These are phyloP conservation scores for Puccinia triticina DNA, from an alignment of 1,284 basidiomycete genomes.

Conservation along the genomic window DNA sequence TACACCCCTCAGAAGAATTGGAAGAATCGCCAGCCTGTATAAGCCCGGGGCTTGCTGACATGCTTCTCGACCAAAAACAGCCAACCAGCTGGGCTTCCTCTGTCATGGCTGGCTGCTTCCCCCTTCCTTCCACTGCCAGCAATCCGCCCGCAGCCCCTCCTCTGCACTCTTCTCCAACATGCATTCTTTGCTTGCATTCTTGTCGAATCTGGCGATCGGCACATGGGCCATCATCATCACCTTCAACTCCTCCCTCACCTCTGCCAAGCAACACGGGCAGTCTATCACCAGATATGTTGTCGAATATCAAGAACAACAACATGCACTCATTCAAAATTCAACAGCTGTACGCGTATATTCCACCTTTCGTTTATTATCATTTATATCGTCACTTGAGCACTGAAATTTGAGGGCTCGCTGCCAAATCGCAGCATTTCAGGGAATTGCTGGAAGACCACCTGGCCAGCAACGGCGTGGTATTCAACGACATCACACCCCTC, in stretches of 20 bases:
- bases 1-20: too few relatives aligned
- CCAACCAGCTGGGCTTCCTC: neutral
- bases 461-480: neutral
- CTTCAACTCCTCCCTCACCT: neutral
- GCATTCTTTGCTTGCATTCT: conserved; percentile 7
- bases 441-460: conserved; percentile 8
- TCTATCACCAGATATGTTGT: conserved; percentile 23
- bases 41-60: conserved; percentile 12
- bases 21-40: neutral
- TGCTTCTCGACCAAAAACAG: neutral
- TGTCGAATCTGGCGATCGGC: neutral
- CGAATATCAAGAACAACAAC: conserved; percentile 3
- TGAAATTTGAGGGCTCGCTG: neutral
- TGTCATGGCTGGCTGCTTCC: neutral
- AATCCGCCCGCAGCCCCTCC: neutral
- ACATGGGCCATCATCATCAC: neutral
- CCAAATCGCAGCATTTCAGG: conserved; percentile 5
- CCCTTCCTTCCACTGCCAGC: too few relatives aligned
- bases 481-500: conserved; percentile 16
- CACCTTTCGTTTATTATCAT: neutral
- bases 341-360: conserved; percentile 1
- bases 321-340: neutral
- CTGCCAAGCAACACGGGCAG: conserved; percentile 1
- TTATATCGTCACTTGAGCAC: neutral
- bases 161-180: neutral